These are phyloP conservation scores for Euphorbia peplus DNA, from an alignment of 345 rosid species.

Conservation along the genomic window DNA sequence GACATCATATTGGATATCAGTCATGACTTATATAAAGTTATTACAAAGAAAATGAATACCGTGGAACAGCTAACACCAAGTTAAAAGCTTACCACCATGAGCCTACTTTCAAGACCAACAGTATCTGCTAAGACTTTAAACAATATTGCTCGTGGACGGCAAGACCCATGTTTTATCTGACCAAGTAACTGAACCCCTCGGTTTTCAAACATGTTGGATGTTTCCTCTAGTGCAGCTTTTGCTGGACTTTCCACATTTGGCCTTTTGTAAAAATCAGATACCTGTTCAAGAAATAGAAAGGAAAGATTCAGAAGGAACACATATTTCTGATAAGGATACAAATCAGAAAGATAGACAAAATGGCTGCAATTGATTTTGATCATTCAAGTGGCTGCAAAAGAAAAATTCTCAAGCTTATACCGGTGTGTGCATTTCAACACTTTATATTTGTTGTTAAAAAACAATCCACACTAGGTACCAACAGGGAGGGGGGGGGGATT, in stretches of 20 bases:
- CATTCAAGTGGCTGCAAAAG: not conserved
- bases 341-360: not conserved
- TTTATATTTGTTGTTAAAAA: not conserved
- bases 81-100: slow-evolving; percentile 76
- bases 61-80: slow-evolving; percentile 9
- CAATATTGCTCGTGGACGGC: slow-evolving; percentile 87
- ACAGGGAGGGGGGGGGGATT: not conserved
- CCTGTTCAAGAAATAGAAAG: slow-evolving; percentile 41
- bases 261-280: slow-evolving; percentile 82
- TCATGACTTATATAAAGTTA: slow-evolving; percentile 3
- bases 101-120: slow-evolving; percentile 88
- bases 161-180: slow-evolving; percentile 87
- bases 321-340: not conserved
- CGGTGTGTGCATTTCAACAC: not conserved
- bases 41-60: not conserved
- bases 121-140: slow-evolving; percentile 95
- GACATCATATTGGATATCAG: slow-evolving; percentile 1
- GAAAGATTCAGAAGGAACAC: slow-evolving; percentile 9
- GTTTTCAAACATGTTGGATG: slow-evolving; percentile 56
- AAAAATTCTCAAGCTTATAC: not conserved
- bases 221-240: slow-evolving; percentile 69
- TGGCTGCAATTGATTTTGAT: not conserved
- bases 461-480: not conserved
- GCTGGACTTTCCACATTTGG: slow-evolving; percentile 74
- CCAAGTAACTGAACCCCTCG: slow-evolving; percentile 85